These are phyloP conservation scores for Candida railenensis DNA, from an alignment of 805 yeast genomes.

Conservation along the genomic window DNA sequence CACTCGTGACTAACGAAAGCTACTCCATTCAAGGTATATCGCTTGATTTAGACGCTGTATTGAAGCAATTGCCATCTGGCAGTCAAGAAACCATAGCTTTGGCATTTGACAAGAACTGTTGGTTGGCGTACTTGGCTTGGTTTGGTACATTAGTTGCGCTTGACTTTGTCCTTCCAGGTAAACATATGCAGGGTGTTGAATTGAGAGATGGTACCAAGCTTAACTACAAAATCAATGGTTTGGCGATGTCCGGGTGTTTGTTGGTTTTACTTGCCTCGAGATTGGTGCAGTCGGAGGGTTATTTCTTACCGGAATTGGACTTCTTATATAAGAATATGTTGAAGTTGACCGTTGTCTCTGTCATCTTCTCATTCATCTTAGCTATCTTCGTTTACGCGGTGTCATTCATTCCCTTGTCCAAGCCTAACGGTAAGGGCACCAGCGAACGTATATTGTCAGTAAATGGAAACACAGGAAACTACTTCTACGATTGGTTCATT, in stretches of 20 bases:
- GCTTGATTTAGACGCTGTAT: slow-evolving; percentile 40
- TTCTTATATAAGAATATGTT: slow-evolving; percentile 69
- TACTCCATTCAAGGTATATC: slow-evolving; percentile 52
- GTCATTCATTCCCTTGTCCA: slow-evolving; percentile 62
- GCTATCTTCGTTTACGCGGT: slow-evolving; percentile 63
- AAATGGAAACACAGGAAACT: slow-evolving; percentile 82
- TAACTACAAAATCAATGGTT: slow-evolving; percentile 80
- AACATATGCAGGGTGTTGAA: slow-evolving; percentile 57
- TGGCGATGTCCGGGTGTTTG: slow-evolving; percentile 42
- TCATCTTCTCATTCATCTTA: slow-evolving; percentile 61
- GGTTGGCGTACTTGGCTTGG: slow-evolving; percentile 75
- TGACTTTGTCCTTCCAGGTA: slow-evolving; percentile 64
- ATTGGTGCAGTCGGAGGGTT: slow-evolving; percentile 44
- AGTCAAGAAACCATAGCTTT: slow-evolving; percentile 20
- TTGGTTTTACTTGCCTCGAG: slow-evolving; percentile 48
- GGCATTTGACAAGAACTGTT: slow-evolving; percentile 46
- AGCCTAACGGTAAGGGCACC: slow-evolving; percentile 51
- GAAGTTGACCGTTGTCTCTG: slow-evolving; percentile 61
- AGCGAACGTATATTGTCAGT: slow-evolving; percentile 72
- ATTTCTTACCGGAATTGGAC: slow-evolving; percentile 73
- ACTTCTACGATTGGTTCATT: slow-evolving; percentile 89
- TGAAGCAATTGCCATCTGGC: slow-evolving; percentile 31
- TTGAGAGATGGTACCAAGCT: slow-evolving; percentile 76
- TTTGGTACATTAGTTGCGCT: slow-evolving; percentile 60
- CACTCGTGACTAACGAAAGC: slow-evolving; percentile 58